Percentiles rank a stretch among this genome's conserved stretches.
Evolutionary conservation across 257 asterid species (phyloP).

Genomic region (Paulownia fortunei): DNA sequence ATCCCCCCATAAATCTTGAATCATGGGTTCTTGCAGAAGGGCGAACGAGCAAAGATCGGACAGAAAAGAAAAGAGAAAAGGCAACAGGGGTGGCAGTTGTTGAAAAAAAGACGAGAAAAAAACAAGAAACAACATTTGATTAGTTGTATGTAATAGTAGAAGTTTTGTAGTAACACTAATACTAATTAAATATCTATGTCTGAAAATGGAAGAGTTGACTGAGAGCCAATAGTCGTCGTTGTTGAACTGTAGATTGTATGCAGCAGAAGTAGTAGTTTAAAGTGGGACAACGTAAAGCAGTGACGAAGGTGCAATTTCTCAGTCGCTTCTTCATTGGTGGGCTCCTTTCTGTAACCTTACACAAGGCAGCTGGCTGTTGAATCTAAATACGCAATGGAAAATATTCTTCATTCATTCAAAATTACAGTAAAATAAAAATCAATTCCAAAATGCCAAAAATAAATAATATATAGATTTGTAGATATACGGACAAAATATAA

Average conservation of each 20-base stretch:
- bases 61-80: constrained; percentile 1
- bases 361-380: too few relatives aligned
- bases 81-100: constrained; percentile 15
- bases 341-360: too few relatives aligned
- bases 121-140: background rate
- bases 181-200: background rate
- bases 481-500: too few relatives aligned
- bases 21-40: constrained; percentile 12
- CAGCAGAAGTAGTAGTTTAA: background rate
- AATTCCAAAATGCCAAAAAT: too few relatives aligned
- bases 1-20: background rate
- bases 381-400: too few relatives aligned
- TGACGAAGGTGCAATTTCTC: too few relatives aligned
- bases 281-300: too few relatives aligned
- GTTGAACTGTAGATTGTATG: background rate
- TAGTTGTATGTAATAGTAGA: background rate
- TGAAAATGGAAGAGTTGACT: constrained; percentile 27
- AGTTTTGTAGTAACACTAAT: background rate
- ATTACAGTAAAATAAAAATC: too few relatives aligned
- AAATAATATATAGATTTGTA: too few relatives aligned
- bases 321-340: too few relatives aligned
- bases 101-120: constrained; percentile 1
- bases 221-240: background rate
- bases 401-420: too few relatives aligned
- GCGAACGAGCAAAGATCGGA: background rate